These are phyloP conservation scores for Colletotrichum lindemuthianum DNA, from an alignment of 2,329 filamentous ascomycete genomes.

Conservation along the genomic window DNA sequence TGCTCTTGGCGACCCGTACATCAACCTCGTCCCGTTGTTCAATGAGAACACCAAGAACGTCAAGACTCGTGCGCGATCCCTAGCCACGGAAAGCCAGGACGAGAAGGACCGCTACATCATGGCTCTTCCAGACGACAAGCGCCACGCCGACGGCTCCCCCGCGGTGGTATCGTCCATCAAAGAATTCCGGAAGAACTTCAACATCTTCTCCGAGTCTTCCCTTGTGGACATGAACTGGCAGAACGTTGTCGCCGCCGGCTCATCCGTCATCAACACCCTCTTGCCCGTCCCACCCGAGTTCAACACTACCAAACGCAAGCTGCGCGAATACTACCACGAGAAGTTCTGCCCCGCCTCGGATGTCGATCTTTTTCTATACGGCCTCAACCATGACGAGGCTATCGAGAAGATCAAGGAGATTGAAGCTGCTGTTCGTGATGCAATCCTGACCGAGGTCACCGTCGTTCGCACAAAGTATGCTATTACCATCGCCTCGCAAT, in stretches of 20 bases:
- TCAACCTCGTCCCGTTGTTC: conserved; percentile 76
- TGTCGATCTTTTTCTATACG: conserved; percentile 88
- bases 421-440: conserved; percentile 77
- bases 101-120: conserved; percentile 76
- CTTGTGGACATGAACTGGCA: conserved; percentile 81
- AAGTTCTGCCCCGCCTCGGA: conserved; percentile 85
- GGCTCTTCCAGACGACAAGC: conserved; percentile 69
- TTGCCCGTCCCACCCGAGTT: conserved; percentile 74
- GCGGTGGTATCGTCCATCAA: conserved; percentile 74
- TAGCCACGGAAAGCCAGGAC: conserved; percentile 65
- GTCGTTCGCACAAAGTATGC: conserved; percentile 88
- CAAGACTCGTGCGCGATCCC: conserved; percentile 70
- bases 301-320: conserved; percentile 68
- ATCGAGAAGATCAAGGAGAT: conserved; percentile 87
- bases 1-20: conserved; percentile 62
- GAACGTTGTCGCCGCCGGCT: conserved; percentile 85
- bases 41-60: conserved; percentile 64
- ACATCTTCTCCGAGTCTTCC: conserved; percentile 82
- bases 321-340: conserved; percentile 83
- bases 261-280: conserved; percentile 81
- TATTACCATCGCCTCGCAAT: conserved; percentile 85
- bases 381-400: conserved; percentile 78
- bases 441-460: conserved; percentile 83
- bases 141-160: conserved; percentile 69
- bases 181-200: conserved; percentile 83